phyloP scores from a whole-genome alignment of 2,329 filamentous ascomycete species.

The Fusarium solani-melongenae region DNA sequence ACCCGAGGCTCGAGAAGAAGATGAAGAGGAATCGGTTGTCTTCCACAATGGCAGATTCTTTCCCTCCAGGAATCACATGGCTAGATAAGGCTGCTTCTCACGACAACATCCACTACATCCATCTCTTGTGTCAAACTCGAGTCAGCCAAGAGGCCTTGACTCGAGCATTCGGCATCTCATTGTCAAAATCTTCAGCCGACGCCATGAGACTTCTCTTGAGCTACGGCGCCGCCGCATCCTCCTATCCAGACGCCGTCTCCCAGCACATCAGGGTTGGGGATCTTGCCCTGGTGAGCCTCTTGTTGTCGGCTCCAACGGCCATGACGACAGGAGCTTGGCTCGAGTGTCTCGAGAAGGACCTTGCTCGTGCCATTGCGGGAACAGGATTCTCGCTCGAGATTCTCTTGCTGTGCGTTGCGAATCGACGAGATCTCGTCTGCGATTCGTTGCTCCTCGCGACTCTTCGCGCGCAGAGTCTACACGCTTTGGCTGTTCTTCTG shows the following conservation, averaged over 20 bases:
- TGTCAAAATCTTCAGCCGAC: neutral
- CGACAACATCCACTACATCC: conserved; percentile 16
- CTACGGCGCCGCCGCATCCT: conserved; percentile 7
- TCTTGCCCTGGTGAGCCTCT: neutral
- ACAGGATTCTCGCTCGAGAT: neutral
- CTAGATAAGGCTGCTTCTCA: neutral
- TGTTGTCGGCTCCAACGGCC: conserved; percentile 3
- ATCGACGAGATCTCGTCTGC: neutral
- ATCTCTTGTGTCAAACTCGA: conserved; percentile 14
- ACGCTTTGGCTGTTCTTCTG: conserved; percentile 4
- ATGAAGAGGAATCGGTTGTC: conserved; percentile 15
- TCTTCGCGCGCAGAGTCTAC: neutral
- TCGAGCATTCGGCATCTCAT: conserved; percentile 8
- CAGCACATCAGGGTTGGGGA: neutral
- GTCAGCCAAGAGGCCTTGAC: conserved; percentile 2
- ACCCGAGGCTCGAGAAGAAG: conserved; percentile 15
- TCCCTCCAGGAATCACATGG: neutral
- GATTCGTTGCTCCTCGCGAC: neutral
- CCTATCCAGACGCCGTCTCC: neutral
- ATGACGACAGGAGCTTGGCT: neutral
- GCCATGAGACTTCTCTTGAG: conserved; percentile 7
- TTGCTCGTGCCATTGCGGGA: neutral
- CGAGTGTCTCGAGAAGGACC: neutral
- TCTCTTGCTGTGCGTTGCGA: neutral
- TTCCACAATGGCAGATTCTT: neutral